phyloP scores from a whole-genome alignment of 768 basidiomycete species.

The Omphalotus guepiniiformis region DNA sequence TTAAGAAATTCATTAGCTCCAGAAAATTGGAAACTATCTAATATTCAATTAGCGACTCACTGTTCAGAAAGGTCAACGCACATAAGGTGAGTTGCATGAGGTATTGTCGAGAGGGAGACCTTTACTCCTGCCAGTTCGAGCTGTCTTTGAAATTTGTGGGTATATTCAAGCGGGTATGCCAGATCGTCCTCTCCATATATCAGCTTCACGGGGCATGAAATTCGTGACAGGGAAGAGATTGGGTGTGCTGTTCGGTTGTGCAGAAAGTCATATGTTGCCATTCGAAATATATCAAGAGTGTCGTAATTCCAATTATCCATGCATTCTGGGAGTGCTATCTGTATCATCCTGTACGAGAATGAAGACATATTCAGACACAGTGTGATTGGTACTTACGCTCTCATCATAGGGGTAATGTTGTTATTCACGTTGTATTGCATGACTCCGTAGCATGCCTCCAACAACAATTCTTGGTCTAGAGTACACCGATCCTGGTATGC shows the following conservation, averaged over 20 bases:
- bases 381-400: background rate
- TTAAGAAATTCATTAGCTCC: too few species aligned
- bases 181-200: constrained; percentile 27
- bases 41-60: too few species aligned
- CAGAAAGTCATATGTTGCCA: background rate
- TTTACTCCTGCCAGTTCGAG: constrained; percentile 19
- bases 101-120: constrained; percentile 19
- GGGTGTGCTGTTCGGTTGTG: constrained; percentile 20
- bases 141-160: constrained; percentile 16
- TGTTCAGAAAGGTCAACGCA: constrained; percentile 14
- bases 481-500: background rate
- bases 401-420: background rate
- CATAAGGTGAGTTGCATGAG: constrained; percentile 24
- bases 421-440: background rate
- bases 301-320: background rate
- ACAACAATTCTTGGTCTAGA: background rate
- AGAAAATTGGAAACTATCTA: too few species aligned
- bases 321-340: too few species aligned
- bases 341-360: too few species aligned
- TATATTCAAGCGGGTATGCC: constrained; percentile 21
- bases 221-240: constrained; percentile 15
- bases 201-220: constrained; percentile 24
- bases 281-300: too few species aligned
- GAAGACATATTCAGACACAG: too few species aligned
- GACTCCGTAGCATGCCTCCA: background rate